Conservation (phyloP, 345 rosid species). For the Dipteronia sinensis region DNA sequence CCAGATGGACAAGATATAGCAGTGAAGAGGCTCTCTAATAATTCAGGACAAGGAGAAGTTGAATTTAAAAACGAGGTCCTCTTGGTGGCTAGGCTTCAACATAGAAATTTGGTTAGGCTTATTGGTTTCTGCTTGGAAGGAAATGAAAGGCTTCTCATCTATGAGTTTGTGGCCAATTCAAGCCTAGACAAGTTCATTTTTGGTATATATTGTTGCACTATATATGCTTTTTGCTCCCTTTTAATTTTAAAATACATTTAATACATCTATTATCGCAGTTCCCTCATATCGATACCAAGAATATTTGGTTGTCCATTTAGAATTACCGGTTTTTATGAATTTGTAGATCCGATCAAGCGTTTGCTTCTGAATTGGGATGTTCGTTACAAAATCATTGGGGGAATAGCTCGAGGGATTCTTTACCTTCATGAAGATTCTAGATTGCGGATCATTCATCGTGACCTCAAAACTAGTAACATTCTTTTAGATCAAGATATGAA, state of each 20-base stretch:
- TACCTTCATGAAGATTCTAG: too few species aligned
- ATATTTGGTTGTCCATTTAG: too few species aligned
- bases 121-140: slow-evolving; percentile 31
- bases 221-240: not conserved
- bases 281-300: not conserved
- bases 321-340: not conserved
- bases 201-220: slow-evolving; percentile 20
- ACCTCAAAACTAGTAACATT: too few species aligned
- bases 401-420: not conserved
- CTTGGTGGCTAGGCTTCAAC: slow-evolving; percentile 51
- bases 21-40: slow-evolving; percentile 42
- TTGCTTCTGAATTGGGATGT: not conserved
- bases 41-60: slow-evolving; percentile 9
- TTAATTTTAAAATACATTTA: too few species aligned
- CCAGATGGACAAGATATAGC: slow-evolving; percentile 40
- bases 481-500: too few species aligned
- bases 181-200: slow-evolving; percentile 43
- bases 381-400: not conserved
- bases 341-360: not conserved
- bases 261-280: not conserved
- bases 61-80: slow-evolving; percentile 50
- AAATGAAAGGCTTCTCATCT: slow-evolving; percentile 32
- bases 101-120: slow-evolving; percentile 46
- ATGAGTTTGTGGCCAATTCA: slow-evolving; percentile 42
- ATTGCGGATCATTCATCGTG: too few species aligned